A percentile compares a stretch with the other conserved stretches of the same genome.
Evolutionary conservation across 163 green algal genomes (phyloP).

Genomic region (Scenedesmus sp.): DNA sequence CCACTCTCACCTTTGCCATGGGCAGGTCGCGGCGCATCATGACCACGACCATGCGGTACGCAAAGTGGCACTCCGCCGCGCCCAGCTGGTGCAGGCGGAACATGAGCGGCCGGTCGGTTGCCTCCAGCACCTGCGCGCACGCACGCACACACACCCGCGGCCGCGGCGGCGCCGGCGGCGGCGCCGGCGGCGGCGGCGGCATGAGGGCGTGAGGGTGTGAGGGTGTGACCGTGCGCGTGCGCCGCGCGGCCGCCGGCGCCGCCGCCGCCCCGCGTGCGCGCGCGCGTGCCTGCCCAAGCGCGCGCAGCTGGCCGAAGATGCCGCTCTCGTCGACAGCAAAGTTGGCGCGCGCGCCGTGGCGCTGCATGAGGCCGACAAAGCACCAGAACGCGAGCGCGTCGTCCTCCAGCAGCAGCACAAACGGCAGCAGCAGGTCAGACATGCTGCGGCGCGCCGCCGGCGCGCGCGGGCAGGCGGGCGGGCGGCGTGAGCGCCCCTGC

Average conservation of each 20-base stretch:
- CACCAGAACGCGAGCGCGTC: slow-evolving; percentile 87
- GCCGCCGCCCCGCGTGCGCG: no score
- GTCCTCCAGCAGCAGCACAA: slow-evolving; percentile 82
- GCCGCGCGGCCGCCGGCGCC: no score
- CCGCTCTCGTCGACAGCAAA: slow-evolving; percentile 78
- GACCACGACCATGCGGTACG: slow-evolving; percentile 90
- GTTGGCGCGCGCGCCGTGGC: slow-evolving; percentile 64
- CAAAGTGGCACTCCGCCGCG: slow-evolving; percentile 88
- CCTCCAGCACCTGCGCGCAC: slow-evolving; percentile 49
- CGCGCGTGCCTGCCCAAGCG: slow-evolving; percentile 48
- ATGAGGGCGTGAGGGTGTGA: no score
- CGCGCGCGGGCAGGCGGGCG: neutral
- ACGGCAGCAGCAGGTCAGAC: slow-evolving; percentile 85
- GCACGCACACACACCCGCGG: no score
- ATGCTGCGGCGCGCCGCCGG: slow-evolving; percentile 66
- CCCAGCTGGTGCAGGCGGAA: slow-evolving; percentile 58
- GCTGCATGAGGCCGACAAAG: slow-evolving; percentile 85
- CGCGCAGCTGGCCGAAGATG: slow-evolving; percentile 69
- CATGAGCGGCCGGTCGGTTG: slow-evolving; percentile 62
- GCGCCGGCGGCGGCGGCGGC: no score
- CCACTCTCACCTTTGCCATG: slow-evolving; percentile 51
- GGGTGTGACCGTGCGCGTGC: no score
- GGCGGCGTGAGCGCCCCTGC: neutral
- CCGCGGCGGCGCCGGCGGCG: no score
- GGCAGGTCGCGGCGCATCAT: slow-evolving; percentile 83